These are phyloP conservation scores for Jaapia argillacea DNA, from an alignment of 768 basidiomycete species.

Conservation along the genomic window DNA sequence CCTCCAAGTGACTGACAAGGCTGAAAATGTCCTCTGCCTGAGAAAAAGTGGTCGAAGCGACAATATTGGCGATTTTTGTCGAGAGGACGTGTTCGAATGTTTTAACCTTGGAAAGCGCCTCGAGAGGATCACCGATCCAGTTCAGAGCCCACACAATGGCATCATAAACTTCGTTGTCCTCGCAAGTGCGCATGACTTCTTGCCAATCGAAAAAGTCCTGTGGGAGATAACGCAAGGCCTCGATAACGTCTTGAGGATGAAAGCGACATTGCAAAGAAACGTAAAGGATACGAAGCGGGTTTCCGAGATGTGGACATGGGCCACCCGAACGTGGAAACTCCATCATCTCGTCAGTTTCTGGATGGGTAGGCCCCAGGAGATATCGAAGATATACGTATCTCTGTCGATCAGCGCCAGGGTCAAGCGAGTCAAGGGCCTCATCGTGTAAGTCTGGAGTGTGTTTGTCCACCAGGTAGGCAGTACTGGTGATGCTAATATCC, in stretches of 20 bases:
- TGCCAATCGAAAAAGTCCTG: slow-evolving; percentile 43
- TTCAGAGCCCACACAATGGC: slow-evolving; percentile 79
- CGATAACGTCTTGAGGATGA: slow-evolving; percentile 53
- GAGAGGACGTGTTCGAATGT: slow-evolving; percentile 43
- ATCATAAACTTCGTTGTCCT: slow-evolving; percentile 53
- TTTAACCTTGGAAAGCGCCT: slow-evolving; percentile 61
- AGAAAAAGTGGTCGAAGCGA: slow-evolving; percentile 13
- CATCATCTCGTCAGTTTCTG: slow-evolving; percentile 31
- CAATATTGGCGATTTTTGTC: slow-evolving; percentile 27
- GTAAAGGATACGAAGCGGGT: slow-evolving; percentile 47
- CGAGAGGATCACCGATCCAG: slow-evolving; percentile 46
- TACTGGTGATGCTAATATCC: slow-evolving; percentile 44
- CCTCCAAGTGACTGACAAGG: slow-evolving; percentile 38
- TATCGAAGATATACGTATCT: slow-evolving; percentile 66
- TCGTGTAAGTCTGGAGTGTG: slow-evolving; percentile 59
- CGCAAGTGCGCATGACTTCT: slow-evolving; percentile 52
- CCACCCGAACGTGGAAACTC: slow-evolving; percentile 11
- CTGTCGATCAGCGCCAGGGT: slow-evolving; percentile 27
- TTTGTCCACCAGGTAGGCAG: slow-evolving; percentile 65
- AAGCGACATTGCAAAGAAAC: slow-evolving; percentile 65
- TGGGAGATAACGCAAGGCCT: slow-evolving; percentile 48
- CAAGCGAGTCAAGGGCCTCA: slow-evolving; percentile 44
- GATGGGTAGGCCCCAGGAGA: slow-evolving; percentile 53
- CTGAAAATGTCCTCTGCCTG: not conserved
- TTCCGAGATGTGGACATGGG: slow-evolving; percentile 38